phyloP scores from a whole-genome alignment of 2,329 filamentous ascomycete genomes.

The Colletotrichum sp. region DNA sequence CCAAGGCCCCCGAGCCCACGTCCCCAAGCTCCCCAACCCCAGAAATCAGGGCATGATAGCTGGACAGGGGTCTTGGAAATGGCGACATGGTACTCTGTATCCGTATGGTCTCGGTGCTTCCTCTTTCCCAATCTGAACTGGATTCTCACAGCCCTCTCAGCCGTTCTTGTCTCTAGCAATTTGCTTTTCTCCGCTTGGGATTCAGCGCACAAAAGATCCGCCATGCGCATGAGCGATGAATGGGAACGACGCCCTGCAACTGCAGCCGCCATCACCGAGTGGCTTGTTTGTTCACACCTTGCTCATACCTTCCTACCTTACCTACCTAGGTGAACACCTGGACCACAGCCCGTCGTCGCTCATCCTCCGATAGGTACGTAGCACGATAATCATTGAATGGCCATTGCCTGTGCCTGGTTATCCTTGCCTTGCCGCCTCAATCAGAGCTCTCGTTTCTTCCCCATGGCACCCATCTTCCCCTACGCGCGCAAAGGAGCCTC shows the following conservation, averaged over 20 bases:
- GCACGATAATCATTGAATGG: background rate
- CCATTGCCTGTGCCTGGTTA: background rate
- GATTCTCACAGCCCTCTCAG: constrained; percentile 6
- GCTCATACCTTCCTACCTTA: background rate
- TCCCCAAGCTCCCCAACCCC: background rate
- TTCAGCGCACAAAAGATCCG: background rate
- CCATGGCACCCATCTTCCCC: background rate
- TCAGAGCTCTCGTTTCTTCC: background rate
- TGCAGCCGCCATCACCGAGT: background rate
- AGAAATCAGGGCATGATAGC: background rate
- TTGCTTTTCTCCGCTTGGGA: constrained; percentile 2
- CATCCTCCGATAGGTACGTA: background rate
- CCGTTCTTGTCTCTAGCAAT: background rate
- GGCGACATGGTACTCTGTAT: background rate
- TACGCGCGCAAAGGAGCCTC: background rate
- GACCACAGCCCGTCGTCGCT: background rate
- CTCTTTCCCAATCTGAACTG: constrained; percentile 3
- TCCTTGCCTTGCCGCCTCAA: constrained; percentile 9
- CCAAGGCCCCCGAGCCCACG: background rate
- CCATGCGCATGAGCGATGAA: background rate
- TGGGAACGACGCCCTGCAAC: background rate
- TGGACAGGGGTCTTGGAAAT: background rate
- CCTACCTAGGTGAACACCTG: background rate
- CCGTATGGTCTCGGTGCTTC: background rate
- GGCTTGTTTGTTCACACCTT: background rate